These are phyloP conservation scores for Azolla pinnata DNA, from an alignment of 75 land plant species.

Conservation along the genomic window DNA sequence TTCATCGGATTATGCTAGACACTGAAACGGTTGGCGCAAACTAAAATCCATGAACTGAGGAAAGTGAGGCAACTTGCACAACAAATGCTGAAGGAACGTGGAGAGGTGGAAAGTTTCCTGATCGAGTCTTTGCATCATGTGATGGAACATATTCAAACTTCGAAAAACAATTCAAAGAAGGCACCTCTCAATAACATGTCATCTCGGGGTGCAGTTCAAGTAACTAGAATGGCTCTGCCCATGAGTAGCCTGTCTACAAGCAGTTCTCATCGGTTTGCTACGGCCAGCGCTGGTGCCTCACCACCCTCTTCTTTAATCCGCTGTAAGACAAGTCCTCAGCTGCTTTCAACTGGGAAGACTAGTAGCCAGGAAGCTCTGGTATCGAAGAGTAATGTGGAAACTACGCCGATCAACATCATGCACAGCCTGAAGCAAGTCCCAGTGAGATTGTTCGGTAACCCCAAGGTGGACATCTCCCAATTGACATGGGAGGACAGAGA, in stretches of 20 bases:
- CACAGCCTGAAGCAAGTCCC: background rate
- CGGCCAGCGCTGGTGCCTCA: too few species aligned
- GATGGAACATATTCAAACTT: conserved; percentile 8
- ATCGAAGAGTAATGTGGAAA: too few species aligned
- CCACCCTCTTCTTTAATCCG: too few species aligned
- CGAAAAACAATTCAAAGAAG: conserved; percentile 4
- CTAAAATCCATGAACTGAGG: conserved; percentile 26
- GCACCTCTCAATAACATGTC: too few species aligned
- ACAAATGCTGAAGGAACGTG: conserved; percentile 19
- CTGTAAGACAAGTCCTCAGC: too few species aligned
- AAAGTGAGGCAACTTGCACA: conserved; percentile 27
- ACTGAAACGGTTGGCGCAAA: conserved; percentile 18
- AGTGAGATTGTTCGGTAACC: conserved; percentile 7
- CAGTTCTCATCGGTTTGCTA: too few species aligned
- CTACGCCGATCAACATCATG: too few species aligned
- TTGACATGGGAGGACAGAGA: conserved; percentile 24
- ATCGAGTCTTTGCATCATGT: conserved; percentile 23
- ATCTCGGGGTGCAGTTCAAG: too few species aligned
- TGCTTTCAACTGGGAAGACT: too few species aligned
- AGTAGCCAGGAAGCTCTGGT: too few species aligned
- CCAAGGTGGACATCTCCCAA: conserved; percentile 24
- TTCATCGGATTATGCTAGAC: conserved; percentile 8
- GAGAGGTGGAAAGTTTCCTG: conserved; percentile 27
- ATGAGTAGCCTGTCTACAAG: too few species aligned
- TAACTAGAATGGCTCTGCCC: too few species aligned